Base-by-base conservation (phyloP, 192 early-diverging fungal species). In the Geranomyces michiganensis region DNA sequence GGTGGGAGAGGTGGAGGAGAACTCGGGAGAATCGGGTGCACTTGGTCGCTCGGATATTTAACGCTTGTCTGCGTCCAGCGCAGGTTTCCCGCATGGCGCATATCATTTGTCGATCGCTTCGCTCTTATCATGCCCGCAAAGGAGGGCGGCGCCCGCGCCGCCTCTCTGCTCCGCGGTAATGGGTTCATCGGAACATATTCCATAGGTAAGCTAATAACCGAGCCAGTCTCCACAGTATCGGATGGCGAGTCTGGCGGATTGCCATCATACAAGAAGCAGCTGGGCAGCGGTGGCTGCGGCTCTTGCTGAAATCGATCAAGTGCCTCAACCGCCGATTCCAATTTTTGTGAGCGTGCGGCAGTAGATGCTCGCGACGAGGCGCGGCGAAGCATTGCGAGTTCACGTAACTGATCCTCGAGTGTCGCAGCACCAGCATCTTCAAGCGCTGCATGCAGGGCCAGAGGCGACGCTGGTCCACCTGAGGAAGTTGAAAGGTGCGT, bases 331-430 rank as follows among this genome's bases (percentile, higher is more conserved):
- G 51, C 51, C 51, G 51, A 8, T 7, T n/a, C 24, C 6, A 26
- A 7, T 17, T 24, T 53, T 26, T 53, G 51, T 17, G 24, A 53
- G 19, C n/a, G 24, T 17, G n/a, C 24, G 7, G 51, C 24, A n/a
- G 51, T 53, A 2, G 51, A 53, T n/a, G 51, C 24, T 17, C 19
- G 19, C 3, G 51, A 53, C 51, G 36, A 41, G 36, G 51, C 24
- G 19, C 51, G 19, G 7, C 51, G 19, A n/a, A 53, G 58, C 58
- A 32, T 32, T 24, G 58, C 58, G 12, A 60, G 30, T 8, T 60
- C 58, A 7, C 58, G 22, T 27, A 60, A 17, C 31, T 60, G 58
- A 29, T 60, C 58, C 27, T 60, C 58, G 22, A 60, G 31, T 17
- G 58, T 60, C 58, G 27, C 58, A 6, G 51, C 51, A n/a, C 15